Base-by-base conservation (phyloP, 1,284 basidiomycete species). In the Abortiporus biennis region DNA sequence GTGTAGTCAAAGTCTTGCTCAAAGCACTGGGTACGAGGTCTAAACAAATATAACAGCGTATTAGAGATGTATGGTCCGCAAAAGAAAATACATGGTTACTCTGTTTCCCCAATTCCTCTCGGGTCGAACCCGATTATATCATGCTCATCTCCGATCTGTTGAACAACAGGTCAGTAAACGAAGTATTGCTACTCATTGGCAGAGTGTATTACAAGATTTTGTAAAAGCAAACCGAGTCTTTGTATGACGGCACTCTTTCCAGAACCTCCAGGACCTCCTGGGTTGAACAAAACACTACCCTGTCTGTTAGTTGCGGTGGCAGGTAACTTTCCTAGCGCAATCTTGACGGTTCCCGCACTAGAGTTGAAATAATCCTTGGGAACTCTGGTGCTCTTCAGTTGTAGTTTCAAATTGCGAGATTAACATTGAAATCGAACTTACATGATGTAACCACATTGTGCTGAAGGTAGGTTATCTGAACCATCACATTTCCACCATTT, bases 61-160 rank as follows among this genome's bases (percentile, higher is more conserved):
- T 21, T 24, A n/a, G 6, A 35, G 19, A 33, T 4, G 12, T 36
- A n/a, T n/a, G 20, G 20, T n/a, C 6, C 8, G 13, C 4, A 16
- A 6, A 22, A 30, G 19, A 31, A n/a, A n/a, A n/a, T n/a, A n/a
- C n/a, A n/a, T n/a, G n/a, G n/a, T 20, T 30, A 43, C 42, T 23
- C 35, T 16, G 42, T 31, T 15, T 43, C 42, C 8, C 66, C 67
- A 35, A 69, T 65, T 1, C 69, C 69, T 41, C 69, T 55, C 12
- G 67, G 68, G 47, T 70, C 69, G 46, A 69, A 69, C 1, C 67
- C 67, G 31, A 69, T 47, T n/a, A 71, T 52, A 46, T 69, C 66
- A 47, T 58, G 67, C 5, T 65, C 54, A 23, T 55, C 50, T 13
- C 64, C 62, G 21, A 66, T 29, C 52, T 59, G 17, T 2, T 6